Conservation (phyloP, 1,284 basidiomycete genomes). For the Fomitopsis pinicola region DNA sequence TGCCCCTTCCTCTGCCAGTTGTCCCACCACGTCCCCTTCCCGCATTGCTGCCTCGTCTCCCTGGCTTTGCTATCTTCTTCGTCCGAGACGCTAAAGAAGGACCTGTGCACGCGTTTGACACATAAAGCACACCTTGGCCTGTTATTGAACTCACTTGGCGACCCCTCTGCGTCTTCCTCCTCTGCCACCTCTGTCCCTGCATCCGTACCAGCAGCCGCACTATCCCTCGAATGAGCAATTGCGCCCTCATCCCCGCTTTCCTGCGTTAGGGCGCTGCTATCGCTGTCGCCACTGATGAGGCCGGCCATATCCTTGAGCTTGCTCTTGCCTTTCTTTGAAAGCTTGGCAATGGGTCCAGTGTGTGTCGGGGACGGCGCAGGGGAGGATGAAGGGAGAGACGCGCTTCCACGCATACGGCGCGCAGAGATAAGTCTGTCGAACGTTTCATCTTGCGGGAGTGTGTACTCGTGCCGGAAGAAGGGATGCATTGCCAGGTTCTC, state of each 20-base stretch:
- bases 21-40: slow-evolving; percentile 20
- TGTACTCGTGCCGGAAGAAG: slow-evolving; percentile 66
- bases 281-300: slow-evolving; percentile 70
- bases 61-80: slow-evolving; percentile 12
- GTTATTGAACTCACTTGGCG: slow-evolving; percentile 42
- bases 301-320: slow-evolving; percentile 52
- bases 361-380: slow-evolving; percentile 47
- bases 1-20: slow-evolving; percentile 14
- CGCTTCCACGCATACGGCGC: slow-evolving; percentile 61
- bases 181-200: slow-evolving; percentile 60
- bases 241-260: slow-evolving; percentile 70
- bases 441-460: slow-evolving; percentile 53
- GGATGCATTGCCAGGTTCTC: slow-evolving; percentile 65
- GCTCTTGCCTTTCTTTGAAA: slow-evolving; percentile 28
- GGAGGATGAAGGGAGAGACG: slow-evolving; percentile 36
- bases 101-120: slow-evolving; percentile 3
- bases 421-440: slow-evolving; percentile 54
- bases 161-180: slow-evolving; percentile 59
- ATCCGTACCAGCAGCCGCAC: slow-evolving; percentile 65
- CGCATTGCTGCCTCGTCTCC: slow-evolving; percentile 13
- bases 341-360: slow-evolving; percentile 24
- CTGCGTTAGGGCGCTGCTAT: slow-evolving; percentile 74
- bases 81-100: slow-evolving; percentile 17
- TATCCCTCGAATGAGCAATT: slow-evolving; percentile 50
- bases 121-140: not conserved